Conservation (phyloP, 805 yeast species). For the Hanseniaspora lachancei region DNA sequence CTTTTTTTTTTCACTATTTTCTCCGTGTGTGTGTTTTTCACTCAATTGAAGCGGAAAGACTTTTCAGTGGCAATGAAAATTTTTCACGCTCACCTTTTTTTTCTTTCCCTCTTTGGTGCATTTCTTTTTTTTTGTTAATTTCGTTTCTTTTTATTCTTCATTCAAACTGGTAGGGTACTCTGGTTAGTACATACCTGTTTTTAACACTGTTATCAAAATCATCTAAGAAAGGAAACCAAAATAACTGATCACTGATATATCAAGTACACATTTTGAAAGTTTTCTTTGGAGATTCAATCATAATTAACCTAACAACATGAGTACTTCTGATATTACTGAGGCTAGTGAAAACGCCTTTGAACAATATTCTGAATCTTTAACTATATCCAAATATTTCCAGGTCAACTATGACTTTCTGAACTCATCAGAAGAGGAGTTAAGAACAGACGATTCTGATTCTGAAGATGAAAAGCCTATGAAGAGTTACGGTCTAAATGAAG, state of each 20-base stretch:
- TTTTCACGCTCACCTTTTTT: neutral
- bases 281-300: neutral
- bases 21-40: neutral
- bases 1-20: too few relatives aligned
- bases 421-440: conserved; percentile 31
- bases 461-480: conserved; percentile 25
- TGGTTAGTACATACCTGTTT: too few relatives aligned
- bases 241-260: neutral
- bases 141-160: too few relatives aligned
- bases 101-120: neutral
- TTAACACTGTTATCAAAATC: too few relatives aligned
- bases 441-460: conserved; percentile 20
- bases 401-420: conserved; percentile 35
- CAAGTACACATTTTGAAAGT: neutral
- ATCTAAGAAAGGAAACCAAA: neutral
- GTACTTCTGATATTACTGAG: neutral
- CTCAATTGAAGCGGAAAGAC: too few relatives aligned
- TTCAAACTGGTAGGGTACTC: neutral
- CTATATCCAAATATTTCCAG: conserved; percentile 87
- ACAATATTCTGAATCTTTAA: conserved; percentile 11
- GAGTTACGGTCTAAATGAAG: conserved; percentile 19
- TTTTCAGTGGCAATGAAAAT: neutral
- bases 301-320: neutral
- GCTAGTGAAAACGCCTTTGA: neutral
- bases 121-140: neutral